phyloP scores from a whole-genome alignment of 352 stramenopile genomes.

The Pseudoperonospora humuli region DNA sequence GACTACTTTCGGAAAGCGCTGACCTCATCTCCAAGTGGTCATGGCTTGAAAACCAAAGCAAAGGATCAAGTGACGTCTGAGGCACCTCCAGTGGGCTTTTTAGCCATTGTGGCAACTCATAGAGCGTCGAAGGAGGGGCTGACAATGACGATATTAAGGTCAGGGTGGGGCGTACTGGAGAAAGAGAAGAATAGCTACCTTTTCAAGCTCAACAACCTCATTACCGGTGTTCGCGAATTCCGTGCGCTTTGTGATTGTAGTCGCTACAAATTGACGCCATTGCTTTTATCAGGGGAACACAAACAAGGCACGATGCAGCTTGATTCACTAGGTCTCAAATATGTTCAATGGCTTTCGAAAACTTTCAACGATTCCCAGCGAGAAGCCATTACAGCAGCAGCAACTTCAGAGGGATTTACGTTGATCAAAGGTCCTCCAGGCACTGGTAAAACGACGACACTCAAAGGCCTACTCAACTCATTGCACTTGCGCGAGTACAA shows the following conservation, averaged over 20 bases:
- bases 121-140: constrained; percentile 65
- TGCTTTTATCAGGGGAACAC: constrained; percentile 70
- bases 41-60: constrained; percentile 12
- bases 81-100: constrained; percentile 31
- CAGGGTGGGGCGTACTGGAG: constrained; percentile 44
- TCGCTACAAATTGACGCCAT: constrained; percentile 64
- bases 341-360: constrained; percentile 69
- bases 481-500: constrained; percentile 90
- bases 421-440: constrained; percentile 87
- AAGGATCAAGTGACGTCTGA: constrained; percentile 4
- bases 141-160: constrained; percentile 50
- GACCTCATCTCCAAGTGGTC: constrained; percentile 9
- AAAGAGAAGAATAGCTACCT: constrained; percentile 46
- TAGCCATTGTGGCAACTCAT: constrained; percentile 72
- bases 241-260: constrained; percentile 76
- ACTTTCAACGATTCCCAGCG: constrained; percentile 88
- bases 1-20: constrained; percentile 44
- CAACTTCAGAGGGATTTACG: constrained; percentile 86
- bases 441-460: constrained; percentile 89
- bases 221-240: constrained; percentile 85
- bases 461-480: constrained; percentile 88
- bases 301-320: constrained; percentile 65
- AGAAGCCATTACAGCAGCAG: constrained; percentile 82
- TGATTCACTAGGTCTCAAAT: constrained; percentile 71
- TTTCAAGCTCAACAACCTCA: constrained; percentile 85